A percentile compares a stretch with the other conserved stretches of the same genome.
Evolutionary conservation across 306 rosid genomes (phyloP).

Genomic region (Ormosia semicastrata): DNA sequence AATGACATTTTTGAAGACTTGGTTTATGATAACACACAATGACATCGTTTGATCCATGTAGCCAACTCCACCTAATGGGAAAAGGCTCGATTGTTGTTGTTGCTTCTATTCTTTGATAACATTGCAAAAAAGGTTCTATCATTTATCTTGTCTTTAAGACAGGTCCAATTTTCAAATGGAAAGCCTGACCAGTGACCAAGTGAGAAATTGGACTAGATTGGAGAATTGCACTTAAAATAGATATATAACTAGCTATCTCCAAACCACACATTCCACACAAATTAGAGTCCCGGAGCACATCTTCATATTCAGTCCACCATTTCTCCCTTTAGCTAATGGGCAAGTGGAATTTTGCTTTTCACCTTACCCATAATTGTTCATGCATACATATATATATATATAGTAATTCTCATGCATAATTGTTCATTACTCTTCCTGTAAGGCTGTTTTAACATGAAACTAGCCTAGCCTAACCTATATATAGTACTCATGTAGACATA

Average conservation of each 20-base stretch:
- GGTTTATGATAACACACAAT: no score
- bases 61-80: no score
- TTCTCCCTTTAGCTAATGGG: not conserved
- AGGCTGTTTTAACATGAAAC: no score
- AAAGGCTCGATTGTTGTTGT: no score
- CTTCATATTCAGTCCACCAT: not conserved
- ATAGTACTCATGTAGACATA: no score
- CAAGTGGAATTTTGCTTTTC: not conserved
- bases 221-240: not conserved
- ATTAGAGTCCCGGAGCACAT: not conserved
- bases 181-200: not conserved
- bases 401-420: no score
- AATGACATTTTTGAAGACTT: no score
- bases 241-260: not conserved
- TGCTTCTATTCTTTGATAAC: not conserved
- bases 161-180: not conserved
- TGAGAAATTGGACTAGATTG: conserved; percentile 2
- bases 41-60: no score
- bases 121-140: not conserved
- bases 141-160: not conserved
- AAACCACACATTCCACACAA: not conserved
- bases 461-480: no score
- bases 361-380: no score
- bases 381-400: no score
- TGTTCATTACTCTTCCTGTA: no score